Evolutionary conservation across 1,139 yeast species (phyloP), one percentile per base, ranked within the genome.

Genomic region (Scheffersomyces illinoinensis): DNA sequence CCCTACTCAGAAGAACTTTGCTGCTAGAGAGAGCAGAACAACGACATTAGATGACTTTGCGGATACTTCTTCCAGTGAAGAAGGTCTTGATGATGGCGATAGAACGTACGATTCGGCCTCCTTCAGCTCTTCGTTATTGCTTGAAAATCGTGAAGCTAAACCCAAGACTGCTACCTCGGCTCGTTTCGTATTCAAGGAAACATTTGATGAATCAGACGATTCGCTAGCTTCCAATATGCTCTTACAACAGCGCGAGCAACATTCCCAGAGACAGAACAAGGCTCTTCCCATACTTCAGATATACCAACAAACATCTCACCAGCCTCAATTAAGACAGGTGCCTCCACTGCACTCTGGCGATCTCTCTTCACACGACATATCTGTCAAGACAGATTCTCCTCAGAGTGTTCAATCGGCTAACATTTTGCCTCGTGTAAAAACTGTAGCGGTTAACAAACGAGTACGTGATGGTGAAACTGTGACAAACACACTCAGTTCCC

Each of bases 21-120:
- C 43, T 33, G 4, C 14, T 33, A 55, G 54, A 39, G 61, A 59
- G 5, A 33, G 49, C 50, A 67, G 64, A 59, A 68, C 67, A 21
- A 66, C 74, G 19, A 70, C 76, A 1, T 58, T 76, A 18, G 77
- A 71, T 17, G 83, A 79, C 57, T 78, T 79, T 64, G 84, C 83
- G 19, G 84, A 79, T 64, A 76, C 83, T 14, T 71, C 79, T 0
- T 72, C 76, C 12, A 70, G 70, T 12, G 73, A 68, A 8, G 66
- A 64, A 46, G 63, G 61, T 7, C 55, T 55, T 26, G 57, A 53
- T 2, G 58, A 56, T 4, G 59, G 58, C 18, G 59, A 39, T 24
- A 19, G 24, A 20, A 19, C 43, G 18, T 63, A 66, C 48, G 76
- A 73, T 57, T 68, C 74, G 1, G 80, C 75, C 43, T 75, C 79